Base-by-base conservation (phyloP, 176 grass and related monocot species). In the Phoenix dactylifera region DNA sequence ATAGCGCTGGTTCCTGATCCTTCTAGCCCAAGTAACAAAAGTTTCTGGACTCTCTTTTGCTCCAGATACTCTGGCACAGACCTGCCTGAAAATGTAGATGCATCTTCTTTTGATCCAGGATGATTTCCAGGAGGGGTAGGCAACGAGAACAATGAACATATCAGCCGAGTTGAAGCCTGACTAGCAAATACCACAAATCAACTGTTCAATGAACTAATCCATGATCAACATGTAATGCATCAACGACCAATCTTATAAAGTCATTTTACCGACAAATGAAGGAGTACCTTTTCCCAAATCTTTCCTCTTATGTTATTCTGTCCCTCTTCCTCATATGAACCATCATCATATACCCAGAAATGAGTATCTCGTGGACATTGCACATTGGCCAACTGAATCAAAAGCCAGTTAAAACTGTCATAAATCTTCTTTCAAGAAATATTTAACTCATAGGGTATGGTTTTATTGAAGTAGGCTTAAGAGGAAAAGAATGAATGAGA, bases 311-410 rank as follows among this genome's bases (percentile, higher is more conserved):
- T 73, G 26, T 62, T 55, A 55, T 63, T 73, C 59, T 73, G 70
- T 22, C 70, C 70, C 51, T 73, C 70, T 55, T 73, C 70, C 59
- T 73, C 70, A 48, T 73, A 73, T n/a, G 70, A 73, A 18, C 70
- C 70, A 63, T 73, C 70, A 55, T 73, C 70, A 73, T 73, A 73
- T 44, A 73, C 70, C 70, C 70, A 73, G 51, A 73, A 73, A 63
- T 73, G 70, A 55, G 70, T 73, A 73, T 63, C 70, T 63, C 70
- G 70, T 23, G 26, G 70, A 51, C 70, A 73, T 63, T 73, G 70
- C 28, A 73, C 70, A 63, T 73, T 73, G 15, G 70, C 70, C 70
- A 73, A 48, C 70, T 73, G 28, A 55, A 73, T 55, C 18, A 28
- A 63, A 44, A 55, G 4, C 22, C 70, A 49, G 19, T 48, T 44